Evolutionary conservation across 768 basidiomycete genomes (phyloP).

Genomic region (Rhodosporidiobolus odoratus): DNA sequence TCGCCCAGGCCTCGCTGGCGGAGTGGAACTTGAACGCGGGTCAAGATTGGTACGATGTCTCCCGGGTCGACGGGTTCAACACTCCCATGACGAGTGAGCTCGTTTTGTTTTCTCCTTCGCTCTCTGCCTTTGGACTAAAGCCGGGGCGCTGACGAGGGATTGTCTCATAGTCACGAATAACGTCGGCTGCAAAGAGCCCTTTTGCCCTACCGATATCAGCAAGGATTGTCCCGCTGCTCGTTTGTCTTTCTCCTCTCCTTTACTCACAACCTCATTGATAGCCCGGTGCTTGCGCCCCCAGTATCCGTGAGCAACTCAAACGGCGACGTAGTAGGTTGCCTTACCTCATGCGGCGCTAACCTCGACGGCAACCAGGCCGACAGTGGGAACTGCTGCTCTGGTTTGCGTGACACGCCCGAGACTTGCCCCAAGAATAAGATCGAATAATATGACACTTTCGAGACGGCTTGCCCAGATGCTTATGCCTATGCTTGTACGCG

Average conservation of each 20-base stretch:
- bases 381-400: constrained; percentile 39
- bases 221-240: constrained; percentile 14
- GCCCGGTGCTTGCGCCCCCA: neutral
- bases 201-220: constrained; percentile 9
- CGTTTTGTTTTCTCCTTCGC: neutral
- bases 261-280: neutral
- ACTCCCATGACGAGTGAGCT: constrained; percentile 9
- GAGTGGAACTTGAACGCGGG: constrained; percentile 16
- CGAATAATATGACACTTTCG: constrained; percentile 36
- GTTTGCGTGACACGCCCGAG: constrained; percentile 30
- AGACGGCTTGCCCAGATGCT: constrained; percentile 42
- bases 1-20: constrained; percentile 39
- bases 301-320: constrained; percentile 17
- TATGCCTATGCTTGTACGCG: constrained; percentile 54
- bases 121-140: too few species aligned
- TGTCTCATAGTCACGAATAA: constrained; percentile 1
- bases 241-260: constrained; percentile 9
- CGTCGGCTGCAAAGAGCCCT: constrained; percentile 10
- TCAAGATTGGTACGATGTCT: constrained; percentile 12
- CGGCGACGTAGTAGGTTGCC: constrained; percentile 41
- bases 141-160: too few species aligned
- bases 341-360: constrained; percentile 34
- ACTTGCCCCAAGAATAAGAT: constrained; percentile 37
- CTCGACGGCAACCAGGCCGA: constrained; percentile 36
- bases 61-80: constrained; percentile 36